Evolutionary conservation across 768 basidiomycete genomes (phyloP).

Genomic region (Mycena latifolia): DNA sequence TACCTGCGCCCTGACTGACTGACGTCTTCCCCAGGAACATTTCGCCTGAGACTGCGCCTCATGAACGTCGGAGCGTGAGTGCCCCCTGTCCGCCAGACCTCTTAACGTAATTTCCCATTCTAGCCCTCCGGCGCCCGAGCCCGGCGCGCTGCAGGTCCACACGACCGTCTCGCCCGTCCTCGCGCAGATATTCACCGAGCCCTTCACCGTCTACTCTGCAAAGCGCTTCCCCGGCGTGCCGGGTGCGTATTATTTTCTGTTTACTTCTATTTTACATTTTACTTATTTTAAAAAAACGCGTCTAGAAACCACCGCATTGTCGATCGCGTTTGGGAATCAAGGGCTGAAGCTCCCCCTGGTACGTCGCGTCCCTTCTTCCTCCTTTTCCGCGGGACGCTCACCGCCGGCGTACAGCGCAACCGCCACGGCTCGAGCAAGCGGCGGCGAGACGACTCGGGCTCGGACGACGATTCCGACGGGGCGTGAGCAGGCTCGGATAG

Average conservation of each 20-base stretch:
- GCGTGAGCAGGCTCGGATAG: conserved; percentile 33
- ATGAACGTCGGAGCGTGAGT: conserved; percentile 95
- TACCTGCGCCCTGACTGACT: too few relatives aligned
- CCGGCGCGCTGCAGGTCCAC: conserved; percentile 74
- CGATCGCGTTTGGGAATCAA: conserved; percentile 90
- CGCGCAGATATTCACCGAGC: conserved; percentile 85
- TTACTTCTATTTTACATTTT: too few relatives aligned
- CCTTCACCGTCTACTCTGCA: conserved; percentile 90
- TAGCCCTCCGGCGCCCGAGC: conserved; percentile 82
- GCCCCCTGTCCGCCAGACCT: conserved; percentile 19
- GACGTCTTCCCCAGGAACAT: conserved; percentile 76
- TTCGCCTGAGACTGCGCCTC: conserved; percentile 87
- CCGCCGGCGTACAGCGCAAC: conserved; percentile 69
- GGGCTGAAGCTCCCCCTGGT: conserved; percentile 92
- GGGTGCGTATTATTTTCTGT: conserved; percentile 59
- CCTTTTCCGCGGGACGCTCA: conserved; percentile 26
- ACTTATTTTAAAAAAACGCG: too few relatives aligned
- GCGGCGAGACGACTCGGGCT: conserved; percentile 71
- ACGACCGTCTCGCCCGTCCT: conserved; percentile 80
- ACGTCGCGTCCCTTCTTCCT: conserved; percentile 40
- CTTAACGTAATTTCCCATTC: too few relatives aligned
- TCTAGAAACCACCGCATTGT: conserved; percentile 88
- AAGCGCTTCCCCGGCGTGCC: conserved; percentile 97
- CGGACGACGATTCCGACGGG: conserved; percentile 77
- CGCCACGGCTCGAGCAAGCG: conserved; percentile 82